Conservation (phyloP, 768 basidiomycete genomes). For the Ramaria sp. region DNA sequence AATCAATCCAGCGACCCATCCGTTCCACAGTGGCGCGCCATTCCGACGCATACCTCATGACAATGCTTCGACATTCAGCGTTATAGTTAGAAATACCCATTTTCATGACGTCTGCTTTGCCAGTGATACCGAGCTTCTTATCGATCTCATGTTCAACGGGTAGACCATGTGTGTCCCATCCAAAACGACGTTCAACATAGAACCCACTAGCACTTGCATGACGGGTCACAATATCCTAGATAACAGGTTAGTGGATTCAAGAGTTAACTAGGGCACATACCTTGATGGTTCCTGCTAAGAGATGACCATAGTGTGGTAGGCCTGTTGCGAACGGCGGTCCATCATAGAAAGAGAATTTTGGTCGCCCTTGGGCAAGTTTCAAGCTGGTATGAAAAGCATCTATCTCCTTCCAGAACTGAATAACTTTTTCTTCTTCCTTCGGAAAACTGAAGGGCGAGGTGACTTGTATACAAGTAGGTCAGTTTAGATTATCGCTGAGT, state of each 20-base stretch:
- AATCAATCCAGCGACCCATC: conserved; percentile 99
- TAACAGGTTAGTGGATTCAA: neutral
- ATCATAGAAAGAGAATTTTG: conserved; percentile 92
- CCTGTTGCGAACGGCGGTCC: conserved; percentile 97
- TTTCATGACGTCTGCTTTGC: conserved; percentile 84
- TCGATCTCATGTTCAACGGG: conserved; percentile 99
- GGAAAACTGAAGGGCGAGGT: conserved; percentile 72
- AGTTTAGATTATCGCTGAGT: conserved; percentile 7
- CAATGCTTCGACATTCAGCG: conserved; percentile 89
- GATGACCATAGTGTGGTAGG: conserved; percentile 90
- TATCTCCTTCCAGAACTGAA: conserved; percentile 90
- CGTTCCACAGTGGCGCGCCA: conserved; percentile 94
- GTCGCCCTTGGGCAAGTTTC: conserved; percentile 83
- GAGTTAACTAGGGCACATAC: conserved; percentile 27
- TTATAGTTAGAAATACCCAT: conserved; percentile 99
- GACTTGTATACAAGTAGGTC: conserved; percentile 33
- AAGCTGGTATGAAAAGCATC: conserved; percentile 94
- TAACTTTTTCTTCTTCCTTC: conserved; percentile 82
- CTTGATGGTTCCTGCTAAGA: conserved; percentile 90
- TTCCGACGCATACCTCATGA: conserved; percentile 92
- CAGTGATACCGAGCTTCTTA: conserved; percentile 86
- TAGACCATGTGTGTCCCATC: conserved; percentile 98
- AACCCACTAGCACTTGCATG: conserved; percentile 90
- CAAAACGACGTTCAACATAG: conserved; percentile 89
- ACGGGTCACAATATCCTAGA: conserved; percentile 91